These are phyloP conservation scores for Straminergon stramineum DNA, from an alignment of 225 moss, liverwort and hornwort genomes.

Conservation along the genomic window DNA sequence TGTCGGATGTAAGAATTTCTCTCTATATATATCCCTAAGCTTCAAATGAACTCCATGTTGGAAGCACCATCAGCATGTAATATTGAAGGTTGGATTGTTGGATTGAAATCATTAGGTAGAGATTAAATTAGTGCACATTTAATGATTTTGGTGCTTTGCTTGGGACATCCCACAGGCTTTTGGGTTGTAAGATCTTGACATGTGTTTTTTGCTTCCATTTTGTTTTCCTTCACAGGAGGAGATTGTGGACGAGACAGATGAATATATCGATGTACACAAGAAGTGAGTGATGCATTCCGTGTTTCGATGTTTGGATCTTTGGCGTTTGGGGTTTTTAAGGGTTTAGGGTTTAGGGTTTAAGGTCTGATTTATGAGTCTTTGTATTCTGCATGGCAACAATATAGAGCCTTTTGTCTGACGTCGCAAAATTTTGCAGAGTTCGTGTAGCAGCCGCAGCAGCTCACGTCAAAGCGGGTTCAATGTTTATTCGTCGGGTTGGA, in stretches of 20 bases:
- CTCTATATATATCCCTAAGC: background rate
- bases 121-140: background rate
- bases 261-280: conserved; percentile 82
- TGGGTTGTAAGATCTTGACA: background rate
- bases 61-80: background rate
- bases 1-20: no score
- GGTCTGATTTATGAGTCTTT: background rate
- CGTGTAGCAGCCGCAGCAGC: conserved; percentile 34
- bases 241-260: conserved; percentile 90
- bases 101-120: background rate
- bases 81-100: background rate
- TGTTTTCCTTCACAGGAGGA: conserved; percentile 42
- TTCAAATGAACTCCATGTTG: background rate
- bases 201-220: background rate
- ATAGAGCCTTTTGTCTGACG: background rate
- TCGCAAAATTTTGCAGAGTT: conserved; percentile 2
- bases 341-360: background rate
- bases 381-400: background rate
- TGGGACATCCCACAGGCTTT: background rate
- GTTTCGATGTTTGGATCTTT: background rate
- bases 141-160: background rate
- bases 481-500: conserved; percentile 29
- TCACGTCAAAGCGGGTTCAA: conserved; percentile 8
- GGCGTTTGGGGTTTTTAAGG: background rate
- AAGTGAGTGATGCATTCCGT: conserved; percentile 35